Evolutionary conservation across 2,329 filamentous ascomycete genomes (phyloP).

Genomic region (Hypoxylon sp.): DNA sequence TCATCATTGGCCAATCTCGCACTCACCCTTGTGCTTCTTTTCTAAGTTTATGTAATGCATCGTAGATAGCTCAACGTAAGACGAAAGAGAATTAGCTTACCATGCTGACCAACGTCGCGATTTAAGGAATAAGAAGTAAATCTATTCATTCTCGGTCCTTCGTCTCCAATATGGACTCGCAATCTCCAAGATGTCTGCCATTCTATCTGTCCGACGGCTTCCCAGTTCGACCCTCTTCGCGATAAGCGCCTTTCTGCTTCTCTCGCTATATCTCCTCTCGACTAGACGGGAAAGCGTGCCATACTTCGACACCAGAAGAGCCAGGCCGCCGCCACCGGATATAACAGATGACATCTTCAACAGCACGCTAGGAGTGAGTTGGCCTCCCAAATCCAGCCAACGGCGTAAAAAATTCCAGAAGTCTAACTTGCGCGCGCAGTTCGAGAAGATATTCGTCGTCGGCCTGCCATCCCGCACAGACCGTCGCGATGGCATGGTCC

Average conservation of each 20-base stretch:
- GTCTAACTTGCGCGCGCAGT: constrained; percentile 54
- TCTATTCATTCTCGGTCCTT: neutral
- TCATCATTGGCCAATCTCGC: neutral
- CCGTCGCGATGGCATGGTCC: constrained; percentile 64
- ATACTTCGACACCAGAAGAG: constrained; percentile 16
- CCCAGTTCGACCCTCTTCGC: constrained; percentile 14
- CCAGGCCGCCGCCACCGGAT: neutral
- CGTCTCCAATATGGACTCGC: constrained; percentile 6
- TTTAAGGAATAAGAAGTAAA: constrained; percentile 3
- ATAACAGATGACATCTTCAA: constrained; percentile 35
- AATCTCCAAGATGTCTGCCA: constrained; percentile 18
- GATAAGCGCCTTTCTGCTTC: constrained; percentile 21
- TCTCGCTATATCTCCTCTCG: constrained; percentile 33
- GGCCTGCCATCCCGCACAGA: constrained; percentile 66
- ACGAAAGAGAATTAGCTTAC: neutral
- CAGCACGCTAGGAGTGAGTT: constrained; percentile 41
- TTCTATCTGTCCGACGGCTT: constrained; percentile 27
- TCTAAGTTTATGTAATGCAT: neutral
- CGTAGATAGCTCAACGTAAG: neutral
- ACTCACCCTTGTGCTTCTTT: neutral
- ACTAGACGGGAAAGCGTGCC: constrained; percentile 7
- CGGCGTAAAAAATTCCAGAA: neutral
- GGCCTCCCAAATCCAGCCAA: neutral
- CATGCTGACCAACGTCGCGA: neutral
- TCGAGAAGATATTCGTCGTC: constrained; percentile 67